phyloP scores from a whole-genome alignment of 495 filamentous ascomycete species.

The Arthonia radiata region DNA sequence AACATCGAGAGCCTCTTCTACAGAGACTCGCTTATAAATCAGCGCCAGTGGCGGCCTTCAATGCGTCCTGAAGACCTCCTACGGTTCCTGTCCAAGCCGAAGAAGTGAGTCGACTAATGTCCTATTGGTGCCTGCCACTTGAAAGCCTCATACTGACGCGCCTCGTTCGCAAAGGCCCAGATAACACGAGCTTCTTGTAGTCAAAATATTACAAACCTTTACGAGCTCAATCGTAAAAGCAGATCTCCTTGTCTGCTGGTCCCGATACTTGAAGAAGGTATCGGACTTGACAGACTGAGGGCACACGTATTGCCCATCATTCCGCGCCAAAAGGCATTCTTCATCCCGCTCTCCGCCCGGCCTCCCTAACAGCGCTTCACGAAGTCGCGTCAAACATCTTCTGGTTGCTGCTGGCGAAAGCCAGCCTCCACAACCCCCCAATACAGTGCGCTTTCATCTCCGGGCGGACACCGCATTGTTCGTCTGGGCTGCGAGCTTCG shows the following conservation, averaged over 20 bases:
- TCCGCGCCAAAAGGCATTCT: conserved; percentile 60
- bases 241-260: conserved; percentile 78
- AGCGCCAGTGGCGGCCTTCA: too few relatives aligned
- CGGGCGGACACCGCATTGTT: conserved; percentile 69
- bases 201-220: too few relatives aligned
- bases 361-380: conserved; percentile 57
- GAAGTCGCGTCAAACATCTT: conserved; percentile 24
- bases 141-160: too few relatives aligned
- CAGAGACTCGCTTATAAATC: too few relatives aligned
- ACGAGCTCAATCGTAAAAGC: too few relatives aligned
- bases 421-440: conserved; percentile 15
- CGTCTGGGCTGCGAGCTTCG: conserved; percentile 69
- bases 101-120: conserved; percentile 40
- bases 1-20: too few relatives aligned
- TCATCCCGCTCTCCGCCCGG: conserved; percentile 55
- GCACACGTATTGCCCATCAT: conserved; percentile 46
- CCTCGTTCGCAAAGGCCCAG: conserved; percentile 50
- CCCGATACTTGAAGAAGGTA: conserved; percentile 69
- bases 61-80: conserved; percentile 88
- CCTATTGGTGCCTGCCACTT: conserved; percentile 1
- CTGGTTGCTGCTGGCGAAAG: conserved; percentile 18
- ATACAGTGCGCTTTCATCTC: conserved; percentile 81
- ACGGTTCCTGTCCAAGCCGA: conserved; percentile 85
- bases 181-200: conserved; percentile 44
- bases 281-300: conserved; percentile 65